Conservation (phyloP, 345 rosid genomes). For the Eucalyptus melliodora region DNA sequence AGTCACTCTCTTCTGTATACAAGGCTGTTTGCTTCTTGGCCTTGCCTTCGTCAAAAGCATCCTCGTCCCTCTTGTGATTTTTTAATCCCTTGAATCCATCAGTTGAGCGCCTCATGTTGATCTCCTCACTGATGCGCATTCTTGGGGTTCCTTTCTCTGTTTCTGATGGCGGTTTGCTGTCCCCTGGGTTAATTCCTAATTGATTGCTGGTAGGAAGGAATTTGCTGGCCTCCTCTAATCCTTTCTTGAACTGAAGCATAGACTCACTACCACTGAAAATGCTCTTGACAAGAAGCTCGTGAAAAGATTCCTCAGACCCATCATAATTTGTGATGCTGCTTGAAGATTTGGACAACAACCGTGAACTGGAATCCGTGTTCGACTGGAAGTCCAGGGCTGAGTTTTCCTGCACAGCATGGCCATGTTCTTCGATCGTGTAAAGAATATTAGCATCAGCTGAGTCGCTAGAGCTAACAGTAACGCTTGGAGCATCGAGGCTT, state of each 20-base stretch:
- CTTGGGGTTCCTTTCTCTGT: neutral
- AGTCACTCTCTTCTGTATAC: slow-evolving; percentile 24
- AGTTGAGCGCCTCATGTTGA: neutral
- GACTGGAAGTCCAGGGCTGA: neutral
- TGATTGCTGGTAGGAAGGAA: slow-evolving; percentile 53
- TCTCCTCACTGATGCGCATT: slow-evolving; percentile 8
- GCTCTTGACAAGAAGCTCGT: slow-evolving; percentile 33
- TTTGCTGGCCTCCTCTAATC: slow-evolving; percentile 78
- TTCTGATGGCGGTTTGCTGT: neutral
- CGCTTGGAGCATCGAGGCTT: neutral
- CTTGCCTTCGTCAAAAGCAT: slow-evolving; percentile 34
- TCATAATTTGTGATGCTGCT: neutral
- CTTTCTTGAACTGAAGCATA: slow-evolving; percentile 50
- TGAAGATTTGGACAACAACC: neutral
- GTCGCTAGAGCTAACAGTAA: neutral
- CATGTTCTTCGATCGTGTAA: neutral
- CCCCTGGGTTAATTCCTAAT: slow-evolving; percentile 21
- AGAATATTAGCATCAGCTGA: neutral
- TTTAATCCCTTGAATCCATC: slow-evolving; percentile 25
- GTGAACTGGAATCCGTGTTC: neutral
- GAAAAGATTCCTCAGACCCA: slow-evolving; percentile 19
- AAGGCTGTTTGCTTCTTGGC: slow-evolving; percentile 44
- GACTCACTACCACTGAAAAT: slow-evolving; percentile 44
- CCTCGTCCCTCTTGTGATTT: slow-evolving; percentile 39
- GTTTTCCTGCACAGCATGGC: neutral